A percentile compares a stretch with the other conserved stretches of the same genome.
Evolutionary conservation across 2,329 filamentous ascomycete species (phyloP).

Genomic region (Alternaria solani): DNA sequence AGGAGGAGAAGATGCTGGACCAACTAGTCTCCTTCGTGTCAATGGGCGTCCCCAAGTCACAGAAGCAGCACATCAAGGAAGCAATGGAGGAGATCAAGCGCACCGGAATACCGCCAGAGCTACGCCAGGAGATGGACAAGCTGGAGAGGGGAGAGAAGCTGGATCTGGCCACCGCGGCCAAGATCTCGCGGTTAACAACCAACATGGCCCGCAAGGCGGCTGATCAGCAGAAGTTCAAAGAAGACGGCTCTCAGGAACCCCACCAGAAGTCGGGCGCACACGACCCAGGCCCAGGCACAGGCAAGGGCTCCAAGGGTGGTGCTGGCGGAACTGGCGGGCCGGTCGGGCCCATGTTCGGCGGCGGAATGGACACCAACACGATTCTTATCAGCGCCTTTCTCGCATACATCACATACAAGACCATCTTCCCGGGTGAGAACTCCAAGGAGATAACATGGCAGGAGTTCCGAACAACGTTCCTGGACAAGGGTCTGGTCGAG

Average conservation of each 20-base stretch:
- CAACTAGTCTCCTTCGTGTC: conserved; percentile 65
- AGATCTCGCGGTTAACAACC: conserved; percentile 65
- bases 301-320: conserved; percentile 37
- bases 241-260: conserved; percentile 38
- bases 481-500: conserved; percentile 95
- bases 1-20: conserved; percentile 67
- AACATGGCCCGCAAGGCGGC: conserved; percentile 64
- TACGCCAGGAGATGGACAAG: conserved; percentile 69
- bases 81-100: conserved; percentile 70
- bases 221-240: conserved; percentile 44
- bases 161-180: conserved; percentile 66
- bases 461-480: conserved; percentile 90
- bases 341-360: conserved; percentile 25
- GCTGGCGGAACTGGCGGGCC: conserved; percentile 27
- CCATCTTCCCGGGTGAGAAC: conserved; percentile 71
- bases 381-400: conserved; percentile 67
- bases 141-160: conserved; percentile 58
- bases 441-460: conserved; percentile 94
- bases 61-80: conserved; percentile 66
- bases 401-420: conserved; percentile 66
- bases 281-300: conserved; percentile 53
- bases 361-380: conserved; percentile 62
- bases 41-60: conserved; percentile 67
- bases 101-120: conserved; percentile 73
- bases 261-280: conserved; percentile 56